These are phyloP conservation scores for Trypethelium eluteriae DNA, from an alignment of 495 filamentous ascomycete species.

Conservation along the genomic window DNA sequence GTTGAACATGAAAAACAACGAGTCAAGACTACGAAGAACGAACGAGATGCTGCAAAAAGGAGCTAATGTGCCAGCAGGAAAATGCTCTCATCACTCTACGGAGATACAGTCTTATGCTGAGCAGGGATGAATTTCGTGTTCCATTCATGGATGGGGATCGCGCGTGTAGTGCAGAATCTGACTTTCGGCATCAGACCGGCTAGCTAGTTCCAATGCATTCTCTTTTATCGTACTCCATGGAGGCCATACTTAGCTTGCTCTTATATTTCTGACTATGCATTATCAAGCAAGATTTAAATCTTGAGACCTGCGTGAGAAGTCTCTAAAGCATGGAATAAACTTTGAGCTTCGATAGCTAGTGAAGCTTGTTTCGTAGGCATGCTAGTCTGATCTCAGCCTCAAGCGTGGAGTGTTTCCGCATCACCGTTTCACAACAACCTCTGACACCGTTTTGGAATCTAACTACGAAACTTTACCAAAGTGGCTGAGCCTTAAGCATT, in stretches of 20 bases:
- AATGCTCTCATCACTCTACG: background rate
- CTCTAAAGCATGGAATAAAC: background rate
- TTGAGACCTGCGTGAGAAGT: background rate
- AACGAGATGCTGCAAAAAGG: background rate
- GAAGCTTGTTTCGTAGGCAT: slow-evolving; percentile 2
- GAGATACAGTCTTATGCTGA: background rate
- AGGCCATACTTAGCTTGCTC: background rate
- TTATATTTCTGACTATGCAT: background rate
- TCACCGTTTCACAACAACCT: slow-evolving; percentile 5
- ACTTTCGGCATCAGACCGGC: background rate
- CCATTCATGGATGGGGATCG: background rate
- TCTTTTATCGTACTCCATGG: background rate
- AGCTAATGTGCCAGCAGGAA: background rate
- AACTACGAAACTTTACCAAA: background rate
- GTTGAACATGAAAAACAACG: background rate
- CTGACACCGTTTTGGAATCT: background rate
- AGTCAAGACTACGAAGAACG: background rate
- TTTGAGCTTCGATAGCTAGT: background rate
- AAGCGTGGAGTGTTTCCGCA: slow-evolving; percentile 3
- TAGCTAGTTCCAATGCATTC: background rate
- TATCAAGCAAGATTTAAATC: background rate
- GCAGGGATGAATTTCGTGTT: background rate
- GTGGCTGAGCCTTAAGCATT: slow-evolving; percentile 1
- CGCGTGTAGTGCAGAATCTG: background rate
- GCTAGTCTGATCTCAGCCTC: background rate